These are phyloP conservation scores for Acanthamoeba royreba DNA, from an alignment of 208 protist species.

Conservation along the genomic window DNA sequence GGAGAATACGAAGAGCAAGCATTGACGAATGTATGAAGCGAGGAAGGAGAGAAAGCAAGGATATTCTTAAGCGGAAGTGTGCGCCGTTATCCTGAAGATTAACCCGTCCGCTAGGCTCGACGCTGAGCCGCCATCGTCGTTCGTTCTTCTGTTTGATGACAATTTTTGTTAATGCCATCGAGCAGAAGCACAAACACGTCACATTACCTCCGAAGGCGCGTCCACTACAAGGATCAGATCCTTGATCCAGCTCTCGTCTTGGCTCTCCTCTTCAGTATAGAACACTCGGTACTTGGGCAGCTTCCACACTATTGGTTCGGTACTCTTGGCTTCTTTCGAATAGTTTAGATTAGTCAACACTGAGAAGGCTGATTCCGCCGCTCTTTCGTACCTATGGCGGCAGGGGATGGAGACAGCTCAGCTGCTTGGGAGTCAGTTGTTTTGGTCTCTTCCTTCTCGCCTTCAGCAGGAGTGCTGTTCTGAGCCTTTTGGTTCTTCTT, in stretches of 20 bases:
- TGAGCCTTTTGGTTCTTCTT: neutral
- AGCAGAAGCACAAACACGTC: neutral
- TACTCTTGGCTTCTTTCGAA: neutral
- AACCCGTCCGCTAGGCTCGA: neutral
- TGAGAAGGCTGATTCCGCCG: neutral
- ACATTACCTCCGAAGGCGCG: neutral
- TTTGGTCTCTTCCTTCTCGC: neutral
- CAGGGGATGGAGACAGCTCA: no score
- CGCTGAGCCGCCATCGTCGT: neutral
- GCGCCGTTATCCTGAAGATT: neutral
- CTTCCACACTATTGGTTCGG: neutral
- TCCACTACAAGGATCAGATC: conserved; percentile 13
- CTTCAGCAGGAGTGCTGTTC: neutral
- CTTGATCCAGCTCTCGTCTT: conserved; percentile 32
- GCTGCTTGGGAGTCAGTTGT: no score
- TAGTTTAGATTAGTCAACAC: no score
- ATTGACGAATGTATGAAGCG: neutral
- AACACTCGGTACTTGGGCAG: conserved; percentile 38
- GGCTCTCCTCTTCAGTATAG: conserved; percentile 14
- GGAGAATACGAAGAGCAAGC: neutral
- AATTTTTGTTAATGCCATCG: neutral
- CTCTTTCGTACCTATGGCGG: neutral
- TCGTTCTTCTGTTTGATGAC: neutral
- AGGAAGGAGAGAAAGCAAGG: neutral
- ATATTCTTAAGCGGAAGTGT: neutral